Conservation (phyloP, 768 basidiomycete species). For the Psilocybe cyanescens region DNA sequence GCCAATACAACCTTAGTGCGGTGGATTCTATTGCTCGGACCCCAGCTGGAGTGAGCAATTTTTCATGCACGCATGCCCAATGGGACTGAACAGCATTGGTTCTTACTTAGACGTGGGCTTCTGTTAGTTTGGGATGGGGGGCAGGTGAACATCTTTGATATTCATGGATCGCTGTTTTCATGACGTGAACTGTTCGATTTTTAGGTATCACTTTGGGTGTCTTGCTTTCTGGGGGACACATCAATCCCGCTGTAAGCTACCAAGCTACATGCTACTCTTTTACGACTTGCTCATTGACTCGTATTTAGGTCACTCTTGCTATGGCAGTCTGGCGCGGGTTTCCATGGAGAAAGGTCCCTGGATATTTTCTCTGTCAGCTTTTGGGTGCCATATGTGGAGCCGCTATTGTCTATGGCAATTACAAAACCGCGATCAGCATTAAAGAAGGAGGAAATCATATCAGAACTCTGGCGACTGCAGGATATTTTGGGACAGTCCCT, state of each 20-base stretch:
- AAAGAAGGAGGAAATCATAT: constrained; percentile 56
- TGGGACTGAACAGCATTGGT: neutral
- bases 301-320: constrained; percentile 68
- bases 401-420: constrained; percentile 61
- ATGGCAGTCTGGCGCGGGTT: constrained; percentile 71
- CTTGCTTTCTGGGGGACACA: constrained; percentile 7
- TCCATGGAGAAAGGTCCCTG: constrained; percentile 79
- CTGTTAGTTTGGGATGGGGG: constrained; percentile 8
- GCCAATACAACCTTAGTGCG: constrained; percentile 51
- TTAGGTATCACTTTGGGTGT: constrained; percentile 5
- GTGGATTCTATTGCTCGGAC: constrained; percentile 34
- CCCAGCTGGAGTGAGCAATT: constrained; percentile 1
- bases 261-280: neutral
- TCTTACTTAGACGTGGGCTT: constrained; percentile 5
- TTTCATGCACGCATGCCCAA: neutral
- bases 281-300: neutral
- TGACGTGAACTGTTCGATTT: no score
- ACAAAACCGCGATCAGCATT: constrained; percentile 64
- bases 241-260: constrained; percentile 6
- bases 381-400: constrained; percentile 64
- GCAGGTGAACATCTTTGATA: neutral
- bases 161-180: neutral
- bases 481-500: constrained; percentile 60
- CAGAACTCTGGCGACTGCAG: constrained; percentile 45
- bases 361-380: constrained; percentile 49